These are phyloP conservation scores for Colletotrichum abscissum DNA, from an alignment of 2,329 filamentous ascomycete species.

Conservation along the genomic window DNA sequence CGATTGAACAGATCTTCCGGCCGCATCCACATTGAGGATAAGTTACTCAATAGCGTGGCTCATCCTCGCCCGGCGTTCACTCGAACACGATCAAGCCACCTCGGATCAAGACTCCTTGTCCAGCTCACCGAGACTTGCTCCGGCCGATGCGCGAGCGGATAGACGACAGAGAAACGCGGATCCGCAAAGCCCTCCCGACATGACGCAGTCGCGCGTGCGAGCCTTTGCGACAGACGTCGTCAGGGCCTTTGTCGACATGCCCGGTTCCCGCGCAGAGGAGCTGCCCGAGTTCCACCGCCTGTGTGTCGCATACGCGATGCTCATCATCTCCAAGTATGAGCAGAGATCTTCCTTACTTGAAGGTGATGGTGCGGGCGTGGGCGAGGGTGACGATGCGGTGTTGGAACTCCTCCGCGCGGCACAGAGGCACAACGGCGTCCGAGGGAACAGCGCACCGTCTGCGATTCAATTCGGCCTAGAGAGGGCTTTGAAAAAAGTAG, in stretches of 20 bases:
- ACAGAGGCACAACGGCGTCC: slow-evolving; percentile 25
- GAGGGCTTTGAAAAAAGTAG: slow-evolving; percentile 31
- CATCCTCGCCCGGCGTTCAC: slow-evolving; percentile 41
- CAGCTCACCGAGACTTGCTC: slow-evolving; percentile 21
- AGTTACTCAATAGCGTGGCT: slow-evolving; percentile 48
- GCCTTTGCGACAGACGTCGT: slow-evolving; percentile 30
- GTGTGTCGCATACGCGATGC: slow-evolving; percentile 33
- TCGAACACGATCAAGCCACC: slow-evolving; percentile 27
- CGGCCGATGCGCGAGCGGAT: slow-evolving; percentile 6
- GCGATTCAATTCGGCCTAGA: slow-evolving; percentile 32
- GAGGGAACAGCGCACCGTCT: slow-evolving; percentile 27
- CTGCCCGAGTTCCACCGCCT: slow-evolving; percentile 31
- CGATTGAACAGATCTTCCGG: slow-evolving; percentile 42
- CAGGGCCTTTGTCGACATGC: slow-evolving; percentile 31
- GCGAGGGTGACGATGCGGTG: slow-evolving; percentile 15
- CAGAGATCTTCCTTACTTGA: not conserved
- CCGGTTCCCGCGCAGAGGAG: slow-evolving; percentile 28
- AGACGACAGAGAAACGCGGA: not conserved
- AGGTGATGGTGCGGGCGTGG: not conserved
- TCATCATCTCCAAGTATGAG: slow-evolving; percentile 32
- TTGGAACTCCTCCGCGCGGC: slow-evolving; percentile 22
- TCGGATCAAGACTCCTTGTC: slow-evolving; percentile 31
- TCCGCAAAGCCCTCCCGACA: not conserved
- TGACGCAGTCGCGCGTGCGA: slow-evolving; percentile 25
- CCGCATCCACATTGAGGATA: slow-evolving; percentile 46